Percentiles rank a stretch among this genome's conserved stretches.
phyloP scores from a whole-genome alignment of 2,329 filamentous ascomycete genomes.

The Calonectria pteridis region DNA sequence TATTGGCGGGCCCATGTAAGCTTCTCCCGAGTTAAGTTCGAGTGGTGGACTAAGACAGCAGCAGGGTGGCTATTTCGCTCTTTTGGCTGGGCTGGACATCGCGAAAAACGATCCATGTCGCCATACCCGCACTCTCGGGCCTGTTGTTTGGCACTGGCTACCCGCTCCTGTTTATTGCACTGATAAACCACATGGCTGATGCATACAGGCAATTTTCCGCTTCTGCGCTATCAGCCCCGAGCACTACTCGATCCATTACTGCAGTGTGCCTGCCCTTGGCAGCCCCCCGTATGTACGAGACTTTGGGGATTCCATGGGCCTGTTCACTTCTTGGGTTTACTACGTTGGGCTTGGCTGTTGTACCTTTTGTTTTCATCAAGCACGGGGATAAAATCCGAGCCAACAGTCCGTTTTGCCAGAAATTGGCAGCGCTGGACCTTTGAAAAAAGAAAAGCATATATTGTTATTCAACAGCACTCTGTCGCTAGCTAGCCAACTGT shows the following conservation, averaged over 20 bases:
- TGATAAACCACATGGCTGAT: constrained; percentile 27
- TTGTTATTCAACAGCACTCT: background rate
- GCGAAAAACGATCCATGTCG: background rate
- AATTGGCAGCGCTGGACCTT: background rate
- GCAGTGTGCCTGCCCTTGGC: constrained; percentile 27
- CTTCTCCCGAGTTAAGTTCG: background rate
- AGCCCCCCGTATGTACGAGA: constrained; percentile 28
- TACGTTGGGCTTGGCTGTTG: constrained; percentile 21
- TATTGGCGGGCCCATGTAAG: constrained; percentile 18
- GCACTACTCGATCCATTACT: constrained; percentile 17
- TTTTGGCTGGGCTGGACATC: constrained; percentile 40
- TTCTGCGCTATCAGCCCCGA: constrained; percentile 20
- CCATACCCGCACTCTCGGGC: background rate
- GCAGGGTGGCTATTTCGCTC: constrained; percentile 25
- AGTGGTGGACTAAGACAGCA: background rate
- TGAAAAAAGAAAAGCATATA: background rate
- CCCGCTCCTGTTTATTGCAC: constrained; percentile 14
- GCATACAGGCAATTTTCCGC: constrained; percentile 23
- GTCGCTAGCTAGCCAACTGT: no score
- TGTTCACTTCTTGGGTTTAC: constrained; percentile 26
- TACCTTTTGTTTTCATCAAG: constrained; percentile 33
- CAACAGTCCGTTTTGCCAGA: constrained; percentile 5
- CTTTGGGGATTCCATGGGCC: constrained; percentile 35
- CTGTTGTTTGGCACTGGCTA: constrained; percentile 9
- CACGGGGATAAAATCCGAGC: constrained; percentile 12